Evolutionary conservation across 495 filamentous ascomycete genomes (phyloP).

Genomic region (Aspergillus homomorphus): DNA sequence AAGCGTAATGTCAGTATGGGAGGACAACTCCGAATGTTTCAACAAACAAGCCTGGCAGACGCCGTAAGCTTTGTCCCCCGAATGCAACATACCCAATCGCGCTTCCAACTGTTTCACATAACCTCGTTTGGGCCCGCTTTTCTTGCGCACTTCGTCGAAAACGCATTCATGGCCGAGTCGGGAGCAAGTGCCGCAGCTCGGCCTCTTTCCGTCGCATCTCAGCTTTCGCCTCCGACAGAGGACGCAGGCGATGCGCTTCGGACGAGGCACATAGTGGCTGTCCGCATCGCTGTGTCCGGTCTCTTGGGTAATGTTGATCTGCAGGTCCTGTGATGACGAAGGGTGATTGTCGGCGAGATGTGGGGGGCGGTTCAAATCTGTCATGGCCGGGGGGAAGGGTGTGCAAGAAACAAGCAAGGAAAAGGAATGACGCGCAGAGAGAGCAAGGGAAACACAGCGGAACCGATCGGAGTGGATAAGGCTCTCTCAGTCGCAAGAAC

Average conservation of each 20-base stretch:
- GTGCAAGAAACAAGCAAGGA: background rate
- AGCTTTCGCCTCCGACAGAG: constrained; percentile 93
- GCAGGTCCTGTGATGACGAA: constrained; percentile 25
- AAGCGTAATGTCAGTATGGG: constrained; percentile 17
- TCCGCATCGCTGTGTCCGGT: constrained; percentile 44
- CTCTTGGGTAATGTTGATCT: constrained; percentile 22
- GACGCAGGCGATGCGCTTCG: constrained; percentile 94
- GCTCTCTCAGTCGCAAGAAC: background rate
- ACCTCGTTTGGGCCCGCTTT: constrained; percentile 96
- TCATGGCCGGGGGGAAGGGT: constrained; percentile 18
- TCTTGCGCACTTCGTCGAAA: constrained; percentile 94
- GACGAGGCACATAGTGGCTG: constrained; percentile 67
- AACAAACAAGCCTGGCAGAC: background rate
- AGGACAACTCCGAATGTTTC: background rate
- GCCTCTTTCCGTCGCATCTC: constrained; percentile 67
- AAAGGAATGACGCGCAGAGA: background rate
- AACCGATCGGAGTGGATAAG: background rate
- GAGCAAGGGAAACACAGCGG: background rate
- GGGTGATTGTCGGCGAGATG: constrained; percentile 35
- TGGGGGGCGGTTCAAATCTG: constrained; percentile 47
- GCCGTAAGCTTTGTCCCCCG: background rate
- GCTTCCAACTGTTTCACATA: constrained; percentile 98
- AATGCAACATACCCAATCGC: constrained; percentile 65
- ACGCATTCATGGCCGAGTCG: constrained; percentile 86
- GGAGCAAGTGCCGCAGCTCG: constrained; percentile 90